Percentiles rank a stretch among this genome's conserved stretches.
phyloP scores from a whole-genome alignment of 2,329 filamentous ascomycete genomes.

The Tolypocladium pustulatum region DNA sequence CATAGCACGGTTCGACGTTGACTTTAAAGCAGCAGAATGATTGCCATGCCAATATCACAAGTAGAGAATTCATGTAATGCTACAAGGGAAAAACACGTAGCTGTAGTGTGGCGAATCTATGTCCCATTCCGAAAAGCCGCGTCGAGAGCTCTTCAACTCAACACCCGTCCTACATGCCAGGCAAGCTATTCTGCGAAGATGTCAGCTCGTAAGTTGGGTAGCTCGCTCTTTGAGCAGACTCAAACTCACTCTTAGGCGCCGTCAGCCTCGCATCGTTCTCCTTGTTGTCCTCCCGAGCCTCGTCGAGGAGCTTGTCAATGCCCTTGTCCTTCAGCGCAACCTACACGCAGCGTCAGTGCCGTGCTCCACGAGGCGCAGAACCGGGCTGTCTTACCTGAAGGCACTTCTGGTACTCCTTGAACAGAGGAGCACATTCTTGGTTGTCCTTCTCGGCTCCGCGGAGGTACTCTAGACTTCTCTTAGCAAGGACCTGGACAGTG shows the following conservation, averaged over 20 bases:
- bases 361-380: background rate
- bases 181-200: background rate
- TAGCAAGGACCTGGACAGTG: background rate
- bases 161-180: too few relatives aligned
- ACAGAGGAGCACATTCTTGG: slow-evolving; percentile 73
- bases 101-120: background rate
- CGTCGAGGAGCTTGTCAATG: slow-evolving; percentile 86
- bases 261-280: slow-evolving; percentile 62
- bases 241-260: slow-evolving; percentile 28
- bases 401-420: slow-evolving; percentile 82
- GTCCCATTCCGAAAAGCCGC: background rate
- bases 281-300: slow-evolving; percentile 78
- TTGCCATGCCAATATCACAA: background rate
- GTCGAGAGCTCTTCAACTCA: background rate
- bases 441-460: slow-evolving; percentile 73
- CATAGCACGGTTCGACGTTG: background rate
- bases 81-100: background rate
- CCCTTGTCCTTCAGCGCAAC: slow-evolving; percentile 78
- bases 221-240: background rate
- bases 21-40: background rate
- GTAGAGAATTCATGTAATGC: background rate
- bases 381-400: slow-evolving; percentile 48
- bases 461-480: slow-evolving; percentile 61
- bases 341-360: slow-evolving; percentile 30
- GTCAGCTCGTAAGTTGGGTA: background rate